Evolutionary conservation across 169 alveolate genomes (phyloP).

Genomic region (Plasmodium vivax): DNA sequence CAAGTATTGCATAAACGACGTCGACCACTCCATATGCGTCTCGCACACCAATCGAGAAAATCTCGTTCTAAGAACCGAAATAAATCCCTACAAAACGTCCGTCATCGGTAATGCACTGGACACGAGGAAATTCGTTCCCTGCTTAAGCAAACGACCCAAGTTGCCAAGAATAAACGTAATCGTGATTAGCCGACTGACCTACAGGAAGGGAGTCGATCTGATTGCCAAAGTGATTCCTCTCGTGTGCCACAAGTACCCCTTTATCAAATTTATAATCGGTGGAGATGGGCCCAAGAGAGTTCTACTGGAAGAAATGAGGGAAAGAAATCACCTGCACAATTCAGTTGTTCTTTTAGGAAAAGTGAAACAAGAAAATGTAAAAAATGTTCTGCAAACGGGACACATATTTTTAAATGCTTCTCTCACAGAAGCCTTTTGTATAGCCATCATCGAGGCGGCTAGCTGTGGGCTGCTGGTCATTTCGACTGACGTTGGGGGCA

Average conservation of each 20-base stretch:
- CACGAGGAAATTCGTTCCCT: slow-evolving; percentile 82
- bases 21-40: slow-evolving; percentile 95
- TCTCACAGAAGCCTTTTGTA: slow-evolving; percentile 98
- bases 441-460: slow-evolving; percentile 99
- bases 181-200: slow-evolving; percentile 95
- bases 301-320: slow-evolving; percentile 95
- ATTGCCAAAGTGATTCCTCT: slow-evolving; percentile 96
- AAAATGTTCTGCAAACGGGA: slow-evolving; percentile 95
- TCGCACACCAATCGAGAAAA: slow-evolving; percentile 96
- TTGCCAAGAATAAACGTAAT: slow-evolving; percentile 92
- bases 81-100: slow-evolving; percentile 93
- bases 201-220: slow-evolving; percentile 98
- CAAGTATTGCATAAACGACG: slow-evolving; percentile 75
- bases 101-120: slow-evolving; percentile 92
- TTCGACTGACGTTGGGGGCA: slow-evolving; percentile 99
- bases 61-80: slow-evolving; percentile 94
- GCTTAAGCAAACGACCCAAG: slow-evolving; percentile 82
- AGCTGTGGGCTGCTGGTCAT: slow-evolving; percentile 98
- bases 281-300: slow-evolving; percentile 98
- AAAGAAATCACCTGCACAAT: slow-evolving; percentile 91
- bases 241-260: slow-evolving; percentile 94
- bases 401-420: slow-evolving; percentile 98
- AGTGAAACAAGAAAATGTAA: slow-evolving; percentile 94
- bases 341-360: slow-evolving; percentile 94
- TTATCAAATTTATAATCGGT: slow-evolving; percentile 89